These are phyloP conservation scores for Aquilaria malaccensis DNA, from an alignment of 345 rosid species.

Conservation along the genomic window DNA sequence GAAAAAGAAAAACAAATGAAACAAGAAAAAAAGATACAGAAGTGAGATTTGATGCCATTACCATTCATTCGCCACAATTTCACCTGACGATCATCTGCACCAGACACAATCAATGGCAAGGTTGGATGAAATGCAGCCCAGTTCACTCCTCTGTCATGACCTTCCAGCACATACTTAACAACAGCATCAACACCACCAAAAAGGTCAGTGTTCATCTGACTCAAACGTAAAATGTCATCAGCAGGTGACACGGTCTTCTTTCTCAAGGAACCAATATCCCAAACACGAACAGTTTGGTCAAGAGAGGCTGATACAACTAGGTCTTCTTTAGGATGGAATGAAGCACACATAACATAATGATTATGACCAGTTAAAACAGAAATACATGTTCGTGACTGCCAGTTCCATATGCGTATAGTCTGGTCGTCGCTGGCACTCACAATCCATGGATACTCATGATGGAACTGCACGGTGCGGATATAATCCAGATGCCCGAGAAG, in stretches of 20 bases:
- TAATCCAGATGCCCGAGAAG: constrained; percentile 97
- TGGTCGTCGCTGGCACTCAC: constrained; percentile 99
- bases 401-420: constrained; percentile 97
- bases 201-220: constrained; percentile 88
- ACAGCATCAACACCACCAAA: constrained; percentile 98
- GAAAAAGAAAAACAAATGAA: background rate
- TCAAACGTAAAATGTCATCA: constrained; percentile 79
- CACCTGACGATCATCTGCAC: constrained; percentile 98
- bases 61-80: constrained; percentile 99
- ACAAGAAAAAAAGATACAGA: too few species aligned
- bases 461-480: constrained; percentile 94
- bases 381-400: constrained; percentile 97
- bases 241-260: constrained; percentile 90
- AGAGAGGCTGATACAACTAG: constrained; percentile 93
- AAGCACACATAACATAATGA: constrained; percentile 98
- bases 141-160: constrained; percentile 97
- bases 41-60: constrained; percentile 13
- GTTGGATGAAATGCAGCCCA: constrained; percentile 99
- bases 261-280: constrained; percentile 91
- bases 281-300: constrained; percentile 96
- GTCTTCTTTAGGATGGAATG: constrained; percentile 96
- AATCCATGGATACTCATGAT: constrained; percentile 96
- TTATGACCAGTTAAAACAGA: constrained; percentile 96
- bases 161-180: constrained; percentile 94
- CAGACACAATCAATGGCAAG: constrained; percentile 93